Evolutionary conservation across 192 early-diverging fungal species (phyloP), one percentile per base, ranked within the genome.

Genomic region (Borealophlyctis nickersoniae): DNA sequence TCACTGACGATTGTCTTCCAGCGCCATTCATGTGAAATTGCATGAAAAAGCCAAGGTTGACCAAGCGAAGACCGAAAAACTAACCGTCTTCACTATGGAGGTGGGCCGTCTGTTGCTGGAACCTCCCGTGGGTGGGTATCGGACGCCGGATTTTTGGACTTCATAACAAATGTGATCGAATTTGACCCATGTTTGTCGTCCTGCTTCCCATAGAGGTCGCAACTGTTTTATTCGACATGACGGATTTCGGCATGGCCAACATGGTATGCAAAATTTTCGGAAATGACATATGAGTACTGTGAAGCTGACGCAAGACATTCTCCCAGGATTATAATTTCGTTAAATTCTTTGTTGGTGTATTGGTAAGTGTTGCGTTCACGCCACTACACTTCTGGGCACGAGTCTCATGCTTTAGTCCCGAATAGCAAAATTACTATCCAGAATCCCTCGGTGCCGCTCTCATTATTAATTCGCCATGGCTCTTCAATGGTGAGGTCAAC

Each of bases 391-490:
- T 22, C 3, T 59, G 57, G 14, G 22, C 19, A 35, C 24, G 1
- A 28, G 14, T 7, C 26, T 7, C 7, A 7, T 22, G 52, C 26
- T 54, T 54, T n/a, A 14, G 22, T 19, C 16, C 14, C 14, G n/a
- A 1, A 16, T 28, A 62, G 60, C 87, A 95, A 72, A 83, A 87
- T 49, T 93, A 92, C 73, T 96, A 95, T 69, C 94, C 94, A 1
- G 94, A 96, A 67, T 87, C 83, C 16, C 81, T 96, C 3, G 94
- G 92, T 34, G 70, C 81, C 4, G 85, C 86, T 36, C 77, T 94
- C 5, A 86, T 96, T 36, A 89, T 95, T 70, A 85, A 87, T 57
- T 91, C 93, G 0, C 92, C 93, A 28, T 95, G 92, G 88, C 79
- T 96, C 34, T 96, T 96, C 69, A 77, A 84, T 60, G 86, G 85